These are phyloP conservation scores for Quercus variabilis DNA, from an alignment of 306 rosid species.

Conservation along the genomic window DNA sequence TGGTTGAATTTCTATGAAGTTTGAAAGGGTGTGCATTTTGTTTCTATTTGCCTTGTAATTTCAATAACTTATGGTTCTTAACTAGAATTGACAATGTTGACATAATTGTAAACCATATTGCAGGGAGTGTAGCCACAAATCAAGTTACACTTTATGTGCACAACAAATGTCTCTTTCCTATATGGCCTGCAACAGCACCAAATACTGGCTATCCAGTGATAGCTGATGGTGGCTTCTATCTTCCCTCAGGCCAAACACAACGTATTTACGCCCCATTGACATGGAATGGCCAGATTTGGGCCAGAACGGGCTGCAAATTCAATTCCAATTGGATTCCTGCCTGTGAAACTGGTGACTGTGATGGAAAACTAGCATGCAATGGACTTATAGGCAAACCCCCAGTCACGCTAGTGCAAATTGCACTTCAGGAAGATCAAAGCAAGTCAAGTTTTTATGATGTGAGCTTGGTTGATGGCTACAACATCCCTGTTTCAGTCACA, in stretches of 20 bases:
- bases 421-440: constrained; percentile 53
- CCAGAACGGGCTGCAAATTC: constrained; percentile 75
- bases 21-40: too few relatives aligned
- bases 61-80: too few relatives aligned
- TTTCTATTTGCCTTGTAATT: too few relatives aligned
- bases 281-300: constrained; percentile 94
- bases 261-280: constrained; percentile 48
- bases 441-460: constrained; percentile 67
- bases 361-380: constrained; percentile 66
- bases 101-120: not conserved
- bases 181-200: constrained; percentile 92
- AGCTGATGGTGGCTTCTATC: constrained; percentile 83
- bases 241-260: constrained; percentile 45
- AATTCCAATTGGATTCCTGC: constrained; percentile 35
- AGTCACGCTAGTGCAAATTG: constrained; percentile 57
- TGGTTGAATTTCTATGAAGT: too few relatives aligned
- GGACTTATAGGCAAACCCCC: constrained; percentile 84
- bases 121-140: constrained; percentile 49
- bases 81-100: not conserved
- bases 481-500: constrained; percentile 49
- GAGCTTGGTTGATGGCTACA: constrained; percentile 88
- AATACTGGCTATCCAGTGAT: constrained; percentile 66
- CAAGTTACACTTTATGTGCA: constrained; percentile 46
- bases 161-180: constrained; percentile 73
- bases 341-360: constrained; percentile 89